Base-by-base conservation (phyloP, 306 rosid genomes). In the Senna siamea region DNA sequence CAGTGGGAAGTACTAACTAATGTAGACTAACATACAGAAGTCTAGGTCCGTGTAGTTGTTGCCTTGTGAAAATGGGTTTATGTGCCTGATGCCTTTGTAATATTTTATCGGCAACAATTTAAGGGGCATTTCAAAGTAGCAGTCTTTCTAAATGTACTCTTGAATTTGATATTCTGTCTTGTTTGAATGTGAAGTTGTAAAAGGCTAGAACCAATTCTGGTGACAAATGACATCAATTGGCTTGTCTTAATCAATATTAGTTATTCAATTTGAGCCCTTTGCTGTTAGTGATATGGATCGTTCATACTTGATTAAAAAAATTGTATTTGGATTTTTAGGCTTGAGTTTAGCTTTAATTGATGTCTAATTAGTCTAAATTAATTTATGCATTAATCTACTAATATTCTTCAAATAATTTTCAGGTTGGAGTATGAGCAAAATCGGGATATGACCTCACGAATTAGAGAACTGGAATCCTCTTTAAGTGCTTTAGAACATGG, bases 401-500 rank as follows among this genome's bases (percentile, higher is more conserved):
- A 12, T 43, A 22, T 46, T 77, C 22, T 78, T 75, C 28, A 55
- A 77, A 70, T 69, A 76, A 55, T 41, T 78, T 15, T 75, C 22
- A 94, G 99, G 87, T 85, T 95, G 88, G 98, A 92, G 80, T 95
- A 95, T 86, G 99, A 95, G 71, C 96, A 92, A 78, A 92, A 92
- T 80, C 88, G 98, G 44, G 99, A 92, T 83, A 87, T 86, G 89
- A 89, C 78, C 15, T 81, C 99, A 7, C 84, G 83, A 72, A 95
- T 95, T 58, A 78, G 69, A 56, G 97, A 87, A 69, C 81, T 95
- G 75, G 87, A 90, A 79, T 81, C 90, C 77, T 85, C 92, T 69
- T 43, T 92, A 48, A 78, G 74, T 77, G 72, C 86, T 69, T 79
- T 95, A 67, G 86, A 84, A 82, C 76, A 83, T 56, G 88, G 85